Evolutionary conservation across 345 rosid genomes (phyloP).

Genomic region (sweet orange (Citrus sinensis)): DVS_A1.0 CM039166.1:24021001-24021500

Average conservation of each 20-base stretch:
- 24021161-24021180: constrained; percentile 58
- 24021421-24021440: background rate
- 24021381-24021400: constrained; percentile 4
- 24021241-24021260: constrained; percentile 37
- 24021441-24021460: background rate
- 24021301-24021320: constrained; percentile 8
- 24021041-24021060: background rate
- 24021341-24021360: background rate
- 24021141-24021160: constrained; percentile 3
- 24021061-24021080: background rate
- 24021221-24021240: constrained; percentile 37
- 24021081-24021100: background rate
- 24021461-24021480: background rate
- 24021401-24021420: background rate
- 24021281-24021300: constrained; percentile 49
- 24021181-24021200: constrained; percentile 48
- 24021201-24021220: constrained; percentile 30
- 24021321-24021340: constrained; percentile 6
- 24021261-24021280: constrained; percentile 51
- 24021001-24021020: constrained; percentile 99
- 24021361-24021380: background rate
- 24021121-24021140: background rate
- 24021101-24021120: background rate
- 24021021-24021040: constrained; percentile 85
- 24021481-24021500: background rate